Evolutionary conservation across 1,139 yeast genomes (phyloP).

Genomic region (Zygosaccharomyces sapae): DNA sequence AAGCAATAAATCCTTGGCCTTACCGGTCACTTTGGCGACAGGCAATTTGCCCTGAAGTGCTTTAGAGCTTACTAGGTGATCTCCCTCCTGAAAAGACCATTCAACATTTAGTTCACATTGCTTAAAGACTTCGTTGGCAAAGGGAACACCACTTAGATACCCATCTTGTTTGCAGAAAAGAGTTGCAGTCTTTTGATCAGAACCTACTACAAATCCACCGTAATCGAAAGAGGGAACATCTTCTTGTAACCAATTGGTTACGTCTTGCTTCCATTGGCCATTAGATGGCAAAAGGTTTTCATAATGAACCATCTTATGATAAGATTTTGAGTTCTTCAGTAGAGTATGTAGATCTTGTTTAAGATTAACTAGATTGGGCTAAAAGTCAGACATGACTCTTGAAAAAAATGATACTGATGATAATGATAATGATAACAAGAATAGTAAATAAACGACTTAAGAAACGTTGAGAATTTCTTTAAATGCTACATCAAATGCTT

Average conservation of each 20-base stretch:
- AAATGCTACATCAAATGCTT: slow-evolving; percentile 1
- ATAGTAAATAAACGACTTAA: too few species aligned
- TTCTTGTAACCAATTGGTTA: slow-evolving; percentile 72
- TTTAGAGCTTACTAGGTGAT: slow-evolving; percentile 47
- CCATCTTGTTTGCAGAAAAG: slow-evolving; percentile 80
- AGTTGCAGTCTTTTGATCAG: slow-evolving; percentile 63
- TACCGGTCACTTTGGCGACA: slow-evolving; percentile 76
- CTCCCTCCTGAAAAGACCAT: slow-evolving; percentile 75
- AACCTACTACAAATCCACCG: slow-evolving; percentile 94
- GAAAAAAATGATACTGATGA: too few species aligned
- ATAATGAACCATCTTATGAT: slow-evolving; percentile 20
- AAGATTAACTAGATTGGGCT: too few species aligned
- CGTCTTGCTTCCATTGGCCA: slow-evolving; percentile 75
- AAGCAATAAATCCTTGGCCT: slow-evolving; percentile 69
- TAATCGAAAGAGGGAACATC: slow-evolving; percentile 93
- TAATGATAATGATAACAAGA: too few species aligned
- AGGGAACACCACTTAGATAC: slow-evolving; percentile 82
- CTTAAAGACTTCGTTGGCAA: slow-evolving; percentile 76
- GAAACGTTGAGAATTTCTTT: not conserved
- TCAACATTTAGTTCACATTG: slow-evolving; percentile 69
- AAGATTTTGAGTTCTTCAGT: not conserved
- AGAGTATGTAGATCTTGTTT: not conserved
- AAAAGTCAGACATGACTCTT: too few species aligned
- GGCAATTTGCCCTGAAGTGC: slow-evolving; percentile 51
- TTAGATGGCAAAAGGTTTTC: slow-evolving; percentile 65